phyloP scores from a whole-genome alignment of 2,329 filamentous ascomycete species.

The Chaetomiaceae sp. region DNA sequence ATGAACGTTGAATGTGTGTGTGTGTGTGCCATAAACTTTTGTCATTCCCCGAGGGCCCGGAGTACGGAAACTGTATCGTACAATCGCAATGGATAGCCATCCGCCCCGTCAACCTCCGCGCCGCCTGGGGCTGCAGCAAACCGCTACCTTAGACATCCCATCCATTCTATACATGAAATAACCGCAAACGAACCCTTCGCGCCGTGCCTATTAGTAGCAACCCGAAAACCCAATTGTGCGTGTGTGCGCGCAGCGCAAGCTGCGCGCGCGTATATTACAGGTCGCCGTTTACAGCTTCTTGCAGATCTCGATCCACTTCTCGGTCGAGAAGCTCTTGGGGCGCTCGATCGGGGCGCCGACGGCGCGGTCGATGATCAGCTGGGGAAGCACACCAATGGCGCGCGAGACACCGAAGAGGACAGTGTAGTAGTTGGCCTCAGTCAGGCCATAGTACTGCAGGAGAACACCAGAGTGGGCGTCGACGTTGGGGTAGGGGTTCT shows the following conservation, averaged over 20 bases:
- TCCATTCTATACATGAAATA: slow-evolving; percentile 27
- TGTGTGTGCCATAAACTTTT: slow-evolving; percentile 2
- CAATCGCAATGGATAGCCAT: slow-evolving; percentile 24
- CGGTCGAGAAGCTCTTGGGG: slow-evolving; percentile 98
- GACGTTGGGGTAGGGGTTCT: slow-evolving; percentile 99
- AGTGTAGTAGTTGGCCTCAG: slow-evolving; percentile 99
- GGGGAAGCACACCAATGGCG: slow-evolving; percentile 95
- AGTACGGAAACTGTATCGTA: slow-evolving; percentile 26
- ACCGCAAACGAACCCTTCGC: slow-evolving; percentile 24
- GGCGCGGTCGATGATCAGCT: slow-evolving; percentile 99
- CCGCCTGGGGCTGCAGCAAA: slow-evolving; percentile 19
- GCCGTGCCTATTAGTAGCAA: slow-evolving; percentile 24
- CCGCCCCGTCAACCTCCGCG: slow-evolving; percentile 20
- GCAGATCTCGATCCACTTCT: slow-evolving; percentile 90
- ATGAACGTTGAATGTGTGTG: too few relatives aligned
- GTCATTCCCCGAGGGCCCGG: slow-evolving; percentile 15
- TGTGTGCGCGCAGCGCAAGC: too few relatives aligned
- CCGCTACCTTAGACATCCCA: slow-evolving; percentile 22
- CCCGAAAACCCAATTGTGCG: slow-evolving; percentile 18
- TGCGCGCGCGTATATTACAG: slow-evolving; percentile 55
- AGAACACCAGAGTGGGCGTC: slow-evolving; percentile 98
- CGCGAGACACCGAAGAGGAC: slow-evolving; percentile 98
- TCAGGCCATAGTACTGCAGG: slow-evolving; percentile 98
- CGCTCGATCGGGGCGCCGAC: slow-evolving; percentile 96
- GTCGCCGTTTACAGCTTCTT: slow-evolving; percentile 87